Conservation (phyloP, 495 filamentous ascomycete genomes). For the Penicillium argentinense region DNA sequence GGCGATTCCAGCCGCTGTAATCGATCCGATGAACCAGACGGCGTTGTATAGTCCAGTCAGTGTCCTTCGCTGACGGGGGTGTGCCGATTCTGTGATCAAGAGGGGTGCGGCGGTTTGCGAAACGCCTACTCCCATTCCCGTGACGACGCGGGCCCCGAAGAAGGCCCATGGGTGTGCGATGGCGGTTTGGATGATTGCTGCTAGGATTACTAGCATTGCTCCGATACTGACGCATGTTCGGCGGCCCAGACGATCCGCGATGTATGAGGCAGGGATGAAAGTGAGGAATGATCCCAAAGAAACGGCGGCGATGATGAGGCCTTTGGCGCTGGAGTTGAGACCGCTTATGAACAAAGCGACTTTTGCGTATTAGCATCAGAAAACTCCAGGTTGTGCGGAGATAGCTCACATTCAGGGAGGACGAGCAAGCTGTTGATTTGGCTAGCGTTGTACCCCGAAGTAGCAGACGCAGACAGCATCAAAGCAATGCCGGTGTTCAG, state of each 20-base stretch:
- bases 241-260: constrained; percentile 25
- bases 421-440: constrained; percentile 31
- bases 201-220: constrained; percentile 19
- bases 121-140: constrained; percentile 24
- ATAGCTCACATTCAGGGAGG: constrained; percentile 26
- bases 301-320: constrained; percentile 28
- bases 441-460: constrained; percentile 28
- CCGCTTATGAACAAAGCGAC: constrained; percentile 19
- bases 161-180: constrained; percentile 23
- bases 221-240: constrained; percentile 19
- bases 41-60: constrained; percentile 29
- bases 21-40: constrained; percentile 28
- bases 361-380: constrained; percentile 3
- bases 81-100: constrained; percentile 25
- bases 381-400: neutral
- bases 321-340: constrained; percentile 16
- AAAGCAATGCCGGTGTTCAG: constrained; percentile 28
- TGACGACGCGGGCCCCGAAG: constrained; percentile 22
- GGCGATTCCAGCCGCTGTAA: constrained; percentile 21
- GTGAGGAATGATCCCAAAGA: constrained; percentile 26
- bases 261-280: constrained; percentile 27
- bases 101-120: constrained; percentile 31
- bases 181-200: constrained; percentile 19
- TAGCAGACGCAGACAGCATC: constrained; percentile 29
- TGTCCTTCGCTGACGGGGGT: constrained; percentile 22